These are phyloP conservation scores for Hippophae gyantsensis DNA, from an alignment of 306 rosid species.

Conservation along the genomic window DNA sequence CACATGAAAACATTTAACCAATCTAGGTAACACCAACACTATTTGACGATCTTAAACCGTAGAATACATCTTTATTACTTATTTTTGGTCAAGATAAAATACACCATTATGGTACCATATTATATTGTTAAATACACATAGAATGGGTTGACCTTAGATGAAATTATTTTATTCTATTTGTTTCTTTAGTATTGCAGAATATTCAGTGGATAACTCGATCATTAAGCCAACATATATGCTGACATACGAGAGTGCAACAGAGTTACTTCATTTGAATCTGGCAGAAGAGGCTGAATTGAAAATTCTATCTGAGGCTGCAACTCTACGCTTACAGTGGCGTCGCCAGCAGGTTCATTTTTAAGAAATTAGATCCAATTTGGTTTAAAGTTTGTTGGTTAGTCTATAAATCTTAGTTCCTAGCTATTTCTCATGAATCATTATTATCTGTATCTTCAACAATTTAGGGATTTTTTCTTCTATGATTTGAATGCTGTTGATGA, in stretches of 20 bases:
- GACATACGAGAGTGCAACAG: slow-evolving; percentile 93
- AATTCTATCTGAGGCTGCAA: slow-evolving; percentile 86
- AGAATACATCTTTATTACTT: no score
- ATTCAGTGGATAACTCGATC: slow-evolving; percentile 70
- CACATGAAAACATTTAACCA: no score
- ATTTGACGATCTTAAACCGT: no score
- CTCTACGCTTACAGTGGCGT: slow-evolving; percentile 71
- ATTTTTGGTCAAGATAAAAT: not conserved
- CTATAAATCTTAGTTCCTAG: not conserved
- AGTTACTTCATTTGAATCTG: slow-evolving; percentile 78
- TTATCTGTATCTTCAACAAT: not conserved
- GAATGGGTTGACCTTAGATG: slow-evolving; percentile 8
- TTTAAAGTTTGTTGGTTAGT: not conserved
- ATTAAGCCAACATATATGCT: slow-evolving; percentile 94
- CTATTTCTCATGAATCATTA: not conserved
- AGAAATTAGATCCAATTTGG: not conserved
- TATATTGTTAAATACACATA: slow-evolving; percentile 3
- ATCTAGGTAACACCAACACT: no score
- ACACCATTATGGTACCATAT: not conserved
- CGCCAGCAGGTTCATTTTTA: slow-evolving; percentile 55
- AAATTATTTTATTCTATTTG: slow-evolving; percentile 7
- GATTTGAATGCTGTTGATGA: no score
- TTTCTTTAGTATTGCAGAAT: slow-evolving; percentile 77
- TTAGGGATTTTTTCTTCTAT: not conserved
- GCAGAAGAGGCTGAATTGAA: slow-evolving; percentile 80